These are phyloP conservation scores for Apiospora phragmitis DNA, from an alignment of 2,329 filamentous ascomycete species.

Conservation along the genomic window DNA sequence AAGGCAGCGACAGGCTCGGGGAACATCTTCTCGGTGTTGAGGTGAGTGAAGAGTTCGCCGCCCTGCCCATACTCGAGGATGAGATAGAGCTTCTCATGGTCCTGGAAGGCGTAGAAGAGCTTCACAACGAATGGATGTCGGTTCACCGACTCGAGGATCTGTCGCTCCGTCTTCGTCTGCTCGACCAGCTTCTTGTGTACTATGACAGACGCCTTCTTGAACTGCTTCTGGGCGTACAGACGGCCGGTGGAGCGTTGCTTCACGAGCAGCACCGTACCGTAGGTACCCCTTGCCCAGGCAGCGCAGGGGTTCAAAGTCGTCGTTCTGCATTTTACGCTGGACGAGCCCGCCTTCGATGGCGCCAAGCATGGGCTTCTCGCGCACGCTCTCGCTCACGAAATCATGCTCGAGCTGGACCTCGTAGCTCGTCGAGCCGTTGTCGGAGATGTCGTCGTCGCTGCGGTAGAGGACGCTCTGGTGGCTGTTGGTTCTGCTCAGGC, in stretches of 20 bases:
- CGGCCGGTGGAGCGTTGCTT: conserved; percentile 85
- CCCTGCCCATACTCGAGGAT: conserved; percentile 98
- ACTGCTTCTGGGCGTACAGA: conserved; percentile 96
- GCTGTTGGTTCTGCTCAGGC: conserved; percentile 52
- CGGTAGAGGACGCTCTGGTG: conserved; percentile 57
- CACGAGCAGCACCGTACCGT: conserved; percentile 91
- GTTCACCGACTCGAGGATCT: conserved; percentile 93
- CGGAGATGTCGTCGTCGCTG: conserved; percentile 69
- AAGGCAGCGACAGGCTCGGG: conserved; percentile 86
- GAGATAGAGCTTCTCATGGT: conserved; percentile 94
- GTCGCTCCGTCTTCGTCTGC: conserved; percentile 95
- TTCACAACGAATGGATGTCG: conserved; percentile 97
- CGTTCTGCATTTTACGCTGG: conserved; percentile 80
- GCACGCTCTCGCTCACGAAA: conserved; percentile 71
- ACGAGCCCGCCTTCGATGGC: conserved; percentile 55
- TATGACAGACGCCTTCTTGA: conserved; percentile 93
- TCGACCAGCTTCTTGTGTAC: conserved; percentile 96
- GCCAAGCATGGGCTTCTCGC: conserved; percentile 37
- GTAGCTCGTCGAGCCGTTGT: conserved; percentile 71
- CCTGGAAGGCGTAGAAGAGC: conserved; percentile 97
- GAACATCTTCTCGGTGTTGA: conserved; percentile 94
- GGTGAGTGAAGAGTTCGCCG: conserved; percentile 93
- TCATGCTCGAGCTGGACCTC: conserved; percentile 83
- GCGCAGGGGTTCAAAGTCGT: conserved; percentile 86
- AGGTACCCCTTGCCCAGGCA: conserved; percentile 97